Evolutionary conservation across 192 early-diverging fungal species (phyloP).

Genomic region (Gryganskiella cystojenkinii): DNA sequence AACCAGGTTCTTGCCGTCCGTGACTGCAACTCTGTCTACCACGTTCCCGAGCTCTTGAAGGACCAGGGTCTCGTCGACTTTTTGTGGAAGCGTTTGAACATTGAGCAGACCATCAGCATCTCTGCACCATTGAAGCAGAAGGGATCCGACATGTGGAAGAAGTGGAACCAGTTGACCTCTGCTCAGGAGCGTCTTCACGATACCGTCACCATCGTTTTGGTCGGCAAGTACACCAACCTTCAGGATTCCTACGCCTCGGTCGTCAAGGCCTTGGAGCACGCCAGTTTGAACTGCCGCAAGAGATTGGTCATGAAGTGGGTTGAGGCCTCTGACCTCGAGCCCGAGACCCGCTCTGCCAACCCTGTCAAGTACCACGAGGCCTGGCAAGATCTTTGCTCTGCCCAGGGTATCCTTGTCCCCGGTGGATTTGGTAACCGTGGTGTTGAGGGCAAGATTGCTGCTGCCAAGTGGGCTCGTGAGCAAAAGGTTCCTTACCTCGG

Average conservation of each 20-base stretch:
- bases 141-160: constrained; percentile 74
- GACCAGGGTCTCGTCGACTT: constrained; percentile 88
- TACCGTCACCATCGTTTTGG: constrained; percentile 86
- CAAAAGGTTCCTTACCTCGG: constrained; percentile 96
- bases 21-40: constrained; percentile 97
- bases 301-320: constrained; percentile 92
- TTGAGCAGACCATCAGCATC: constrained; percentile 65
- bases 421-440: constrained; percentile 98
- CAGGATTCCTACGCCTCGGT: constrained; percentile 98
- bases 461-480: constrained; percentile 97
- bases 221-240: constrained; percentile 97
- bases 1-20: constrained; percentile 89
- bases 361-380: constrained; percentile 96
- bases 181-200: constrained; percentile 85
- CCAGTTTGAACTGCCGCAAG: constrained; percentile 84
- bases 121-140: constrained; percentile 63
- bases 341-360: constrained; percentile 73
- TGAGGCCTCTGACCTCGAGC: constrained; percentile 93
- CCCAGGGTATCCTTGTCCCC: constrained; percentile 95
- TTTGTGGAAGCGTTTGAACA: constrained; percentile 81
- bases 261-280: constrained; percentile 96
- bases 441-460: constrained; percentile 95
- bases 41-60: constrained; percentile 92
- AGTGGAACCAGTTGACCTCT: constrained; percentile 89
- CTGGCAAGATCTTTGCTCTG: constrained; percentile 89